phyloP scores from a whole-genome alignment of 2,329 filamentous ascomycete species.

The Tolypocladium paradoxum region DNA sequence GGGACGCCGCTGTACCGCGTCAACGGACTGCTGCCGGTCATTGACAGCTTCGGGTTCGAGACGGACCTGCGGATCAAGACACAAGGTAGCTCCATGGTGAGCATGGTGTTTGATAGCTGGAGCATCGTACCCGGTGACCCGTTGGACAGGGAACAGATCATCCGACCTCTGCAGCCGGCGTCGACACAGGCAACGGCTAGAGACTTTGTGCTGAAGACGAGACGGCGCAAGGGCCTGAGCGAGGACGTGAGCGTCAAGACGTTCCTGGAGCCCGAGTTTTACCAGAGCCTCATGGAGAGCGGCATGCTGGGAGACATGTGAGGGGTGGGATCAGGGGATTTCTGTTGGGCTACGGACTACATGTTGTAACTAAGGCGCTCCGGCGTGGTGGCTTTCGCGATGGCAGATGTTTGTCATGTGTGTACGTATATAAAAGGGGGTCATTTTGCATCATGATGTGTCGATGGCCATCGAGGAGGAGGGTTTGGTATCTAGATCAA shows the following conservation, averaged over 20 bases:
- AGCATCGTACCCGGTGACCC: slow-evolving; percentile 92
- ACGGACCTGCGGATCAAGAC: slow-evolving; percentile 95
- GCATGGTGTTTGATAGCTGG: slow-evolving; percentile 92
- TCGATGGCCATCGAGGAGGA: background rate
- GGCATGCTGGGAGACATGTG: slow-evolving; percentile 60
- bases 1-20: slow-evolving; percentile 91
- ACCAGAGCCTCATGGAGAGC: slow-evolving; percentile 77
- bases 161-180: slow-evolving; percentile 79
- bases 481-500: background rate
- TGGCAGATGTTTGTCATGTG: background rate
- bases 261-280: slow-evolving; percentile 91
- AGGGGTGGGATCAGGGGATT: background rate
- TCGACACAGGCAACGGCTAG: slow-evolving; percentile 79
- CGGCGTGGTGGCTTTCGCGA: background rate
- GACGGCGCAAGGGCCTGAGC: slow-evolving; percentile 82
- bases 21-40: slow-evolving; percentile 83
- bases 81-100: slow-evolving; percentile 82
- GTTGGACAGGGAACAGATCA: slow-evolving; percentile 73
- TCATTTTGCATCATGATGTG: background rate
- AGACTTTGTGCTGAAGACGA: slow-evolving; percentile 94
- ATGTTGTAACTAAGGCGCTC: background rate
- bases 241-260: slow-evolving; percentile 95
- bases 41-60: slow-evolving; percentile 96
- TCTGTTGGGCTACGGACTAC: background rate
- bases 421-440: background rate